Evolutionary conservation across 208 protist species (phyloP), one percentile per base, ranked within the genome.

Genomic region (Wallacemonas collosoma): DNA sequence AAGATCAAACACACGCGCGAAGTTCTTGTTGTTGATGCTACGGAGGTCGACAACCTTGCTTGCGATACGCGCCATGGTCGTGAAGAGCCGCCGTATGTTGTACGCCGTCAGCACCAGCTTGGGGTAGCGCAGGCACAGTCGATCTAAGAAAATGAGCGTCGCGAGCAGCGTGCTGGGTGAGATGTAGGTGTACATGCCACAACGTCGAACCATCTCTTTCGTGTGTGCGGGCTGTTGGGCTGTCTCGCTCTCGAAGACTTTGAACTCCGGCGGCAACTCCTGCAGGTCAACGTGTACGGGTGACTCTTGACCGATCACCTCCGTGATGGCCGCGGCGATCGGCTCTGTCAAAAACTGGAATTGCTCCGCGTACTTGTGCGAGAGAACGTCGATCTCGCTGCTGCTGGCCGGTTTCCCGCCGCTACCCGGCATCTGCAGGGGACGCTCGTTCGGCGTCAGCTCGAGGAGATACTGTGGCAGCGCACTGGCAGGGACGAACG

Each of bases 21-120:
- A 97, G 77, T 94, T 90, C 43, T 87, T 87, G 79, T 95, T 97
- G 83, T 90, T 95, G 38, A 97, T 75, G 73, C 84, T 93, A 39
- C 93, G 86, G 35, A 95, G 78, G 66, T 97, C 93, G 8, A 95
- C 47, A n/a, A 93, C 82, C 68, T 97, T 97, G 55, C 85, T 93
- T 3, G 88, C 84, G 3, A 97, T 77, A 11, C 93, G 89, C 38
- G 91, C 85, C 45, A 87, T 75, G 40, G 82, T 81, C n/a, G 93
- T 68, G 50, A 95, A 90, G 43, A 97, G 81, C 40, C 80, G 89
- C 47, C 87, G 78, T 2, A 92, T 81, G 76, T 94, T 94, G 45
- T 69, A 66, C 36, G 81, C 68, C 7, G 84, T 92, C 14, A 97
- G 65, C 44, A 90, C 48, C 12, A 96, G 68, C 12, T 66, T 51